Evolutionary conservation across 2,329 filamentous ascomycete species (phyloP).

Genomic region (Fusarium equiseti): DNA sequence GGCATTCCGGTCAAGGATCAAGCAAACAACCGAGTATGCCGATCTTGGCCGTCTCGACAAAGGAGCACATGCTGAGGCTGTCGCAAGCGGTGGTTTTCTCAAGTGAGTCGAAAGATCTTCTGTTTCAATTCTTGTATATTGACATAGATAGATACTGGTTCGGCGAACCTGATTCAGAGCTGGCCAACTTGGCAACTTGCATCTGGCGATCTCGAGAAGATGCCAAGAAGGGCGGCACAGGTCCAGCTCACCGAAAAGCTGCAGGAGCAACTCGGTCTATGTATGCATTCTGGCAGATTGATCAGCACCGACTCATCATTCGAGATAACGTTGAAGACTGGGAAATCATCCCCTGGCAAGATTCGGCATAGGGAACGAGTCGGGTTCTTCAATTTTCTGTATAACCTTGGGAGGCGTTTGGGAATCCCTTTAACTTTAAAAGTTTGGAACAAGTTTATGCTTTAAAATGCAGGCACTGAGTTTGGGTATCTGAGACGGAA

Average conservation of each 20-base stretch:
- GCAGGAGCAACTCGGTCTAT: conserved; percentile 72
- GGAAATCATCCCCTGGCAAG: conserved; percentile 70
- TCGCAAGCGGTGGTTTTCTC: conserved; percentile 81
- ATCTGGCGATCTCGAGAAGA: conserved; percentile 72
- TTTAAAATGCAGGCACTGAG: neutral
- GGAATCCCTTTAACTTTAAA: neutral
- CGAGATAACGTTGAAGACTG: conserved; percentile 73
- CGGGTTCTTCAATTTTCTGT: neutral
- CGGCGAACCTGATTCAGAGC: conserved; percentile 75
- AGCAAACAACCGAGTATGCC: conserved; percentile 73
- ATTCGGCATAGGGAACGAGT: conserved; percentile 24
- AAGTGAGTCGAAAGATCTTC: conserved; percentile 65
- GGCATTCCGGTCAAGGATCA: conserved; percentile 81
- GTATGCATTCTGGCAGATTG: conserved; percentile 77
- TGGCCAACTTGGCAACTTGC: conserved; percentile 85
- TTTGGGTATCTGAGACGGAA: neutral
- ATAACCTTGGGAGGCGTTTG: conserved; percentile 4
- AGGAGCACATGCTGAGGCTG: conserved; percentile 83
- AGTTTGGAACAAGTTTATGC: neutral
- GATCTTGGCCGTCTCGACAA: conserved; percentile 80
- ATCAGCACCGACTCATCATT: conserved; percentile 76
- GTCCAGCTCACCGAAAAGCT: conserved; percentile 72
- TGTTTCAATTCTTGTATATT: conserved; percentile 20
- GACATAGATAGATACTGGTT: conserved; percentile 81
- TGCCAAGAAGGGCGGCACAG: conserved; percentile 69